Base-by-base conservation (phyloP, 305 asterid species). In the Plantago lanceolata region DNA sequence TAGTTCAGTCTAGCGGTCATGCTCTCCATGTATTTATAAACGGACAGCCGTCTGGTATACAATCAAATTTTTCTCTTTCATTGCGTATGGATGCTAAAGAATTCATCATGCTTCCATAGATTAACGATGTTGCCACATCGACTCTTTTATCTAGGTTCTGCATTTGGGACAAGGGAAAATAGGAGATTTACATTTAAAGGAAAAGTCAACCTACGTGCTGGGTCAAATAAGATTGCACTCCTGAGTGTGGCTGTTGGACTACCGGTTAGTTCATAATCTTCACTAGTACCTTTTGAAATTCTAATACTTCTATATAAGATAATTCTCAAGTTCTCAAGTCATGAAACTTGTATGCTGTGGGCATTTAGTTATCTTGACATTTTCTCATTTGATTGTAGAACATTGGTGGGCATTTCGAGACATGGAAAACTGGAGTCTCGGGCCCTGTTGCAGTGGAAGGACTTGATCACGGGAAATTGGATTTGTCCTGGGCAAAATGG, bases 241-340 rank as follows among this genome's bases (percentile, higher is more conserved):
- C 94, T 93, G 50, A 93, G 99, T 58, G 96, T 93, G 67, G 96
- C 99, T 11, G 96, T 86, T 59, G 99, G 99, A 65, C 67, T 93
- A 74, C 96, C 95, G 21, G 99, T 93, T 66, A 81, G 95, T 87
- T 73, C 74, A 37, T 48, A 60, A 68, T 58, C 60, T 26, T 21
- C 21, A 50, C 5, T 8, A 17, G 28, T 17, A 18, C 19, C 20
- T 4, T 54, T 26, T 26, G 40, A 26, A 54, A 3, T 21, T 26
- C 57, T 35, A 21, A 54, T 24, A 24, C 28, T 35, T n/a, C n/a
- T n/a, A n/a, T n/a, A 14, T 11, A 12, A 53, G 29, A 24, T 53
- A 53, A 18, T 53, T 53, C 58, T 20, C 19, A 5, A 53, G 35
- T 53, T 16, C 19, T 12, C 29, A 20, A 13, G 37, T 53, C 29